A percentile compares a stretch with the other conserved stretches of the same genome.
Evolutionary conservation across 208 protist genomes (phyloP).

Genomic region (Acanthamoeba triangularis): DNA sequence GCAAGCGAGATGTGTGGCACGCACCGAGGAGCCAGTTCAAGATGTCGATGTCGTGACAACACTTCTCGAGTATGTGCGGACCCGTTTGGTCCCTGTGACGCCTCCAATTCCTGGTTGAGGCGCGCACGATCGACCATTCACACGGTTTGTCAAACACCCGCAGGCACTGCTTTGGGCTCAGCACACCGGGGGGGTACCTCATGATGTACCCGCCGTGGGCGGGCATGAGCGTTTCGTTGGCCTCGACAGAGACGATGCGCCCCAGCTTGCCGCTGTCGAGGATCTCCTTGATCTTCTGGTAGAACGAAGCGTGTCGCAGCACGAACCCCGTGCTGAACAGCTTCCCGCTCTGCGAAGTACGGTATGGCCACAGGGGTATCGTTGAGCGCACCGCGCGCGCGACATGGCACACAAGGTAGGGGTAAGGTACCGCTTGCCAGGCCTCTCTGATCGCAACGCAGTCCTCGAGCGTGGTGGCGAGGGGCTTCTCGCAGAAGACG

Average conservation of each 20-base stretch:
- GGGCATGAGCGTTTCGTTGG: conserved; percentile 51
- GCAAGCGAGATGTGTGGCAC: neutral
- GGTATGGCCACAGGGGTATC: neutral
- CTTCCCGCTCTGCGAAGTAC: neutral
- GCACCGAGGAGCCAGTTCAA: conserved; percentile 52
- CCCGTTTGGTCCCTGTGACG: conserved; percentile 38
- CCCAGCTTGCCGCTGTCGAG: conserved; percentile 32
- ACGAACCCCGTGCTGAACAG: conserved; percentile 70
- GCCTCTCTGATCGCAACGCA: conserved; percentile 27
- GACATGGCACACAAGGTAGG: neutral
- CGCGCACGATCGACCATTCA: no score
- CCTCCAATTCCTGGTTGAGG: conserved; percentile 18
- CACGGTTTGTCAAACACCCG: no score
- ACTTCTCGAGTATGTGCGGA: conserved; percentile 60
- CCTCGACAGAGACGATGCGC: conserved; percentile 58
- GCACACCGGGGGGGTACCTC: no score
- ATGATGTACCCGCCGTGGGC: conserved; percentile 71
- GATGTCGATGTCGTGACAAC: conserved; percentile 64
- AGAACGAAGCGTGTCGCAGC: conserved; percentile 40
- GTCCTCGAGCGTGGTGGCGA: conserved; percentile 40
- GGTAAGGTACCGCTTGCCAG: neutral
- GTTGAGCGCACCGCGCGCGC: neutral
- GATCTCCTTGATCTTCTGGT: conserved; percentile 55
- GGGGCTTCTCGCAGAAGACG: conserved; percentile 75
- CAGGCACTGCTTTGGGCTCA: no score